phyloP scores from a whole-genome alignment of 2,329 filamentous ascomycete species.

The Calonectria montana region DNA sequence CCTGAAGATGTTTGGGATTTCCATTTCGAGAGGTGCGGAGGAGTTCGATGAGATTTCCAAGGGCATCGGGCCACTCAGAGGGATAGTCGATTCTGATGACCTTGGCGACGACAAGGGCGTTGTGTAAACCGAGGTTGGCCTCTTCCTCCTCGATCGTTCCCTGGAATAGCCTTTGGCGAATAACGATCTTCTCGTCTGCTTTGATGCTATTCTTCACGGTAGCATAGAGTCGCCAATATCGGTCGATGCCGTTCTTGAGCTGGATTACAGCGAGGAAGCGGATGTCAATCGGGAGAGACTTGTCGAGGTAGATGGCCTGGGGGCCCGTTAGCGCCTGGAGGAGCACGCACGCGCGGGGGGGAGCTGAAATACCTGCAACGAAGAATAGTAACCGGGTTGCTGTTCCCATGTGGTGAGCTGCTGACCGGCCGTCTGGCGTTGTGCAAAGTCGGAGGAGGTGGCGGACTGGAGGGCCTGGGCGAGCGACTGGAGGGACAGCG shows the following conservation, averaged over 20 bases:
- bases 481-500: constrained; percentile 72
- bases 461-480: constrained; percentile 73
- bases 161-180: constrained; percentile 80
- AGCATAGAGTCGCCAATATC: constrained; percentile 82
- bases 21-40: constrained; percentile 66
- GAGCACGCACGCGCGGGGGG: not conserved
- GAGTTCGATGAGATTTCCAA: constrained; percentile 70
- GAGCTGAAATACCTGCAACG: constrained; percentile 66
- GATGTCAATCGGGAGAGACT: constrained; percentile 78
- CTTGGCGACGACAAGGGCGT: constrained; percentile 88
- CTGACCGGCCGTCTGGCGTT: constrained; percentile 75
- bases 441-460: constrained; percentile 69
- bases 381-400: constrained; percentile 72
- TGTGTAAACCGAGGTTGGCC: constrained; percentile 82
- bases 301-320: constrained; percentile 85
- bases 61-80: constrained; percentile 79
- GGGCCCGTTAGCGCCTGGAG: constrained; percentile 25
- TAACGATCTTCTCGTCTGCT: constrained; percentile 79
- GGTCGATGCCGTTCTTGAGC: constrained; percentile 96
- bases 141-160: constrained; percentile 83
- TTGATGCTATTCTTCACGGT: constrained; percentile 72
- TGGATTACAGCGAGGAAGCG: constrained; percentile 93
- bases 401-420: constrained; percentile 80
- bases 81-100: constrained; percentile 92
- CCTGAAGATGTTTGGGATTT: constrained; percentile 74